Base-by-base conservation (phyloP, 768 basidiomycete genomes). In the Pilatotrama ljubarskyi region DNA sequence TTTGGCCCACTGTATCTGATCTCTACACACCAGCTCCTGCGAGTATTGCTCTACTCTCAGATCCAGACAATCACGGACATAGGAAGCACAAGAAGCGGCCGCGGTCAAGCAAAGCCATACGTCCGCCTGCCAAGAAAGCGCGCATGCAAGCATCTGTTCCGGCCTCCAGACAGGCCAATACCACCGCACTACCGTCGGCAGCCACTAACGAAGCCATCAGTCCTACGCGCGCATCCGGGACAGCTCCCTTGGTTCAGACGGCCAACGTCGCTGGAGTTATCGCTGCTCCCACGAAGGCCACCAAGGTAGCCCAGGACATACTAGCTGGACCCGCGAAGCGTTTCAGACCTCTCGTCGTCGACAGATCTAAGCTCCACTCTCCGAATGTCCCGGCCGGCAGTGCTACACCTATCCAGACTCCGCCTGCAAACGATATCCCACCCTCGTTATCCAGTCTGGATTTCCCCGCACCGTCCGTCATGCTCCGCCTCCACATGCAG, bases 391-490 rank as follows among this genome's bases (percentile, higher is more conserved):
- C 38, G 5, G 1, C 54, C 41, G 18, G 13, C 29, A 3, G 14
- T 37, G 13, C 35, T 20, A 9, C 42, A 44, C 20, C 29, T 37
- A 15, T 55, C 44, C 15, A 48, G 13, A 5, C 46, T 15, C 48
- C 55, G 37, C 6, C 5, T 5, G 17, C 25, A n/a, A 13, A 42
- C 2, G n/a, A 20, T 10, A 35, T 25, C 14, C 62, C n/a, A n/a
- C n/a, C n/a, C n/a, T n/a, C n/a, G n/a, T n/a, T 62, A 10, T 55
- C 50, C 42, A 69, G 74, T 59, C 70, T 81, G 1, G 78, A 82
- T 53, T 74, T 81, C 29, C 68, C 75, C 18, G 8, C 61, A 10
- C 20, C 66, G 3, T 18, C n/a, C 10, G 43, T 59, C 15, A 55
- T 66, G 0, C 58, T 68, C 0, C 57, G 49, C 0, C 40, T 58